These are phyloP conservation scores for Oryza longistaminata DNA, from an alignment of 176 grass and related monocot species.

Conservation along the genomic window DNA sequence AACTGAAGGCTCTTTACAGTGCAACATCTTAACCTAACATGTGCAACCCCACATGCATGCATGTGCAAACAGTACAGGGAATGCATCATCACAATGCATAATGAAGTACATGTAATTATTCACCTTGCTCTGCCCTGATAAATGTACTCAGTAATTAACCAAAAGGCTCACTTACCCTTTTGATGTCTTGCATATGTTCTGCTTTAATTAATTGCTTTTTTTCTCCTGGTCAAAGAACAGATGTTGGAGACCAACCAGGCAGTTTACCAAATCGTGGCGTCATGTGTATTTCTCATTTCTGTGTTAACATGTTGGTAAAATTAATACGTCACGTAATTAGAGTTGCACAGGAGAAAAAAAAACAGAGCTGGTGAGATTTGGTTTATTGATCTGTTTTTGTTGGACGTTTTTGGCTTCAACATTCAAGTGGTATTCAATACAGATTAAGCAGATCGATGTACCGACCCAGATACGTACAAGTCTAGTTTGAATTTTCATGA, in stretches of 20 bases:
- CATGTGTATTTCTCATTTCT: not conserved
- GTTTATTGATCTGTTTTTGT: not conserved
- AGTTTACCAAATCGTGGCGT: slow-evolving; percentile 6
- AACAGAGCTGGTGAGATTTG: not conserved
- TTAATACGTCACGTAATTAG: not conserved
- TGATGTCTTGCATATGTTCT: slow-evolving; percentile 9
- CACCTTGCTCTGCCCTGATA: slow-evolving; percentile 11
- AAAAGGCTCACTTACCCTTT: slow-evolving; percentile 13
- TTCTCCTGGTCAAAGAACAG: slow-evolving; percentile 20
- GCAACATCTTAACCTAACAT: slow-evolving; percentile 53
- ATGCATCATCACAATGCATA: slow-evolving; percentile 3
- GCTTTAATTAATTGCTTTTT: not conserved
- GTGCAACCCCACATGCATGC: slow-evolving; percentile 20
- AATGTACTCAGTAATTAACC: slow-evolving; percentile 8
- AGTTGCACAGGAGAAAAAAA: not conserved
- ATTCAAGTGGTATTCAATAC: not conserved
- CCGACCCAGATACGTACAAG: not conserved
- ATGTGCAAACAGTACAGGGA: not conserved
- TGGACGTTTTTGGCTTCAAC: not conserved
- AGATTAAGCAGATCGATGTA: not conserved
- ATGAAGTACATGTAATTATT: not conserved
- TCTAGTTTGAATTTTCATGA: not conserved
- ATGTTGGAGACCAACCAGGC: slow-evolving; percentile 24
- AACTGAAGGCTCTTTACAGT: slow-evolving; percentile 34
- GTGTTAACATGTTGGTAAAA: not conserved